A percentile compares a stretch with the other conserved stretches of the same genome.
phyloP scores from a whole-genome alignment of 352 stramenopile genomes.

The Globisporangium cystogenes region DNA sequence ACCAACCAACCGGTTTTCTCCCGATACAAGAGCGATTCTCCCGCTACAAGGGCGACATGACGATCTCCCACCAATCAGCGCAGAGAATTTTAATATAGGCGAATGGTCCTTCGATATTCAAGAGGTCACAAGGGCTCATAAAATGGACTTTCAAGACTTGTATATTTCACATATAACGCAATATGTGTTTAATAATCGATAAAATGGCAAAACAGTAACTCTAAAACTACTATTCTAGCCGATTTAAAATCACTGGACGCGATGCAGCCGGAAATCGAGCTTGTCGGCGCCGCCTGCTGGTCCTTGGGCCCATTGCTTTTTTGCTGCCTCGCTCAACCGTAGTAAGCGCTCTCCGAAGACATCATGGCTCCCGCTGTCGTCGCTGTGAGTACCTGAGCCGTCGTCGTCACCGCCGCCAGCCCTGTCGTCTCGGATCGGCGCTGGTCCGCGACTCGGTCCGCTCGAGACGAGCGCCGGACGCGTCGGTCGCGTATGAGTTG shows the following conservation, averaged over 20 bases:
- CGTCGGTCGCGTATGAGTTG: slow-evolving; percentile 47
- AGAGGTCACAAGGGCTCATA: too few relatives aligned
- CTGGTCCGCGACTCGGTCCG: not conserved
- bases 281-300: not conserved
- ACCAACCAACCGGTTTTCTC: slow-evolving; percentile 35
- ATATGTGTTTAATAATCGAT: too few relatives aligned
- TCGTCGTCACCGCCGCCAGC: not conserved
- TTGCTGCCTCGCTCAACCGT: slow-evolving; percentile 23
- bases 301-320: slow-evolving; percentile 12
- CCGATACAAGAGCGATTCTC: slow-evolving; percentile 4
- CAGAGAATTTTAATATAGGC: not conserved
- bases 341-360: slow-evolving; percentile 21
- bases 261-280: not conserved
- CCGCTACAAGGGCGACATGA: slow-evolving; percentile 34
- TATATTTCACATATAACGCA: too few relatives aligned
- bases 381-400: not conserved
- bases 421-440: not conserved
- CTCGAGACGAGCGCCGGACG: not conserved
- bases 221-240: too few relatives aligned
- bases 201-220: too few relatives aligned
- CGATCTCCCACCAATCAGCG: slow-evolving; percentile 13
- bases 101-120: too few relatives aligned
- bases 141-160: too few relatives aligned
- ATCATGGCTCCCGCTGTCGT: slow-evolving; percentile 39
- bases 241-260: not conserved